Evolutionary conservation across 768 basidiomycete genomes (phyloP), one percentile per base, ranked within the genome.

Genomic region (Boletus subcaerulescens): DNA sequence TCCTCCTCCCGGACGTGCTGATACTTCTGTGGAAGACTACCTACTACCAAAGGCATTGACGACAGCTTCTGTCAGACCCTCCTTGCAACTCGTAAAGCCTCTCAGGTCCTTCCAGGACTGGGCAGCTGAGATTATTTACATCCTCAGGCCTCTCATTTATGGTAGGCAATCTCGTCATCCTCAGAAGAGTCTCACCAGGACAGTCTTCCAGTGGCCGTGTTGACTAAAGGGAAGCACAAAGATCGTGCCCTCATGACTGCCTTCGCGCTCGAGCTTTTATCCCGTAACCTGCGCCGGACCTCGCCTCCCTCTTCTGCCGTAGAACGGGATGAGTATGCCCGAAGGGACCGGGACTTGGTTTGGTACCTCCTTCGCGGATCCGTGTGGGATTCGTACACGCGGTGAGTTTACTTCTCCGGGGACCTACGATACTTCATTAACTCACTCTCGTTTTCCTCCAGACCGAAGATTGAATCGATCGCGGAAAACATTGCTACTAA

Each of bases 301-400:
- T 84, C 88, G 4, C 75, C 84, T 8, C 71, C 82, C 1, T 85
- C 86, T 43, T 79, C 84, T 18, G 59, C 77, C 5, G 74, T 91
- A 35, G 89, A 92, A 69, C 79, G 87, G 46, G 72, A 81, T 14
- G 93, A 95, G 65, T 90, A 95, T 62, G 88, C 91, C 14, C 79
- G 82, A 50, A 77, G 92, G 61, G 94, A 97, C 69, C 80, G 85
- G 49, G 87, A 91, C 61, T 79, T 96, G 58, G 65, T 89, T 11
- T 91, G 87, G 86, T 93, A 93, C 66, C 79, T 95, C 42, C 72
- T 96, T 57, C 85, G 91, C 40, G 93, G 93, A 18, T 84, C 88
- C 18, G 82, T 95, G 48, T 97, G 94, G 94, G 75, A 84, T 55
- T 75, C 79, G 11, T 92, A 84, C 73, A 91, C 91, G 38, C 75